A percentile compares a stretch with the other conserved stretches of the same genome.
phyloP scores from a whole-genome alignment of 805 yeast genomes.

The Nematodospora valgi region DNA sequence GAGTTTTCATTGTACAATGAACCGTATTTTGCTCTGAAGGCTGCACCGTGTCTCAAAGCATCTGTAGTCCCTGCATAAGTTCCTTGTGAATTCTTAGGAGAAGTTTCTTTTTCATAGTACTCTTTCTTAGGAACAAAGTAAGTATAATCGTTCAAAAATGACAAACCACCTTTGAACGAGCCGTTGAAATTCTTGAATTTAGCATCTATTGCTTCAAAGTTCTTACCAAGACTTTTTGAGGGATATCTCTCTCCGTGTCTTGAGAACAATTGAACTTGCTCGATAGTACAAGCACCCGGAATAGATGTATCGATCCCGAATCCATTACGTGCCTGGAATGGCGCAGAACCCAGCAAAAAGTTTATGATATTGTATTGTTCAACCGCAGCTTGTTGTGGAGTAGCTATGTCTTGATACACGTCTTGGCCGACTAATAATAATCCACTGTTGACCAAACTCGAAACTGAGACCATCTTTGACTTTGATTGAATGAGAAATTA shows the following conservation, averaged over 20 bases:
- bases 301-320: constrained; percentile 49
- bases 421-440: constrained; percentile 7
- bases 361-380: constrained; percentile 47
- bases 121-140: constrained; percentile 39
- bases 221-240: constrained; percentile 12
- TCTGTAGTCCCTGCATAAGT: constrained; percentile 52
- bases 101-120: constrained; percentile 48
- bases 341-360: constrained; percentile 53
- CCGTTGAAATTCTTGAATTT: constrained; percentile 23
- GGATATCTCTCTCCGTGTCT: constrained; percentile 79
- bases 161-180: constrained; percentile 45
- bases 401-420: constrained; percentile 27
- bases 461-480: constrained; percentile 9
- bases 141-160: constrained; percentile 51
- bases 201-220: constrained; percentile 18
- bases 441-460: constrained; percentile 6
- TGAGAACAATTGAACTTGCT: constrained; percentile 66
- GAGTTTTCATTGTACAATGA: constrained; percentile 36
- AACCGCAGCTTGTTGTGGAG: constrained; percentile 37
- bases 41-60: constrained; percentile 46
- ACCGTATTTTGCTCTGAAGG: constrained; percentile 47
- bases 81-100: constrained; percentile 37
- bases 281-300: constrained; percentile 50
- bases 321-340: constrained; percentile 47
- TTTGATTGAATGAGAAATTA: too few species aligned